Conservation (phyloP, 768 basidiomycete species). For the Termitomyces sp. region DNA sequence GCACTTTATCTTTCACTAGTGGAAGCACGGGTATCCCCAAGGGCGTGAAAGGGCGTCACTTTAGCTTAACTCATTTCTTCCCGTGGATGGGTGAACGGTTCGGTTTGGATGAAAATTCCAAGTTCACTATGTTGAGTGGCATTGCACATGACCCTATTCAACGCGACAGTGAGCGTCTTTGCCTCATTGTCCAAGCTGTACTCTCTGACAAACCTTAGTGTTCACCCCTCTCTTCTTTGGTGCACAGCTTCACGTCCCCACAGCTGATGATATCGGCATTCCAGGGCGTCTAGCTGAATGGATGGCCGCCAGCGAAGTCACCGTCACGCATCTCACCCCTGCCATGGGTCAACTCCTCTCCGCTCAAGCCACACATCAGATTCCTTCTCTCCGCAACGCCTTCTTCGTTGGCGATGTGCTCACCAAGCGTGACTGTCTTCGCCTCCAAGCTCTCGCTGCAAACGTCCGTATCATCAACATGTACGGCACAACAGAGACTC, state of each 20-base stretch:
- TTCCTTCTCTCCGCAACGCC: conserved; percentile 83
- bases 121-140: conserved; percentile 97
- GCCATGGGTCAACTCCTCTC: conserved; percentile 99
- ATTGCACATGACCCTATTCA: conserved; percentile 99
- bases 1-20: conserved; percentile 94
- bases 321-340: conserved; percentile 96
- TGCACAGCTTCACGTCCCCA: conserved; percentile 92
- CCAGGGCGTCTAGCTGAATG: conserved; percentile 96
- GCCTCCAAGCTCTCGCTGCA: conserved; percentile 87
- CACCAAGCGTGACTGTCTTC: conserved; percentile 95
- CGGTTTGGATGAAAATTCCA: conserved; percentile 66
- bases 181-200: not conserved
- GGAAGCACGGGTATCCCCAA: conserved; percentile 98
- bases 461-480: conserved; percentile 98
- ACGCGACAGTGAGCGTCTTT: conserved; percentile 81
- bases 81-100: conserved; percentile 98
- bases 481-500: conserved; percentile 99
- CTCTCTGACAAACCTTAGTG: conserved; percentile 48
- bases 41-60: conserved; percentile 95
- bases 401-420: conserved; percentile 99
- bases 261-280: conserved; percentile 94
- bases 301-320: conserved; percentile 92
- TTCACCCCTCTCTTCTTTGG: conserved; percentile 99
- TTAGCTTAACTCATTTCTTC: conserved; percentile 97
- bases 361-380: conserved; percentile 72